A percentile compares a stretch with the other conserved stretches of the same genome.
phyloP scores from a whole-genome alignment of 176 grass and related monocot species.

The Tuctoria greenei region DNA sequence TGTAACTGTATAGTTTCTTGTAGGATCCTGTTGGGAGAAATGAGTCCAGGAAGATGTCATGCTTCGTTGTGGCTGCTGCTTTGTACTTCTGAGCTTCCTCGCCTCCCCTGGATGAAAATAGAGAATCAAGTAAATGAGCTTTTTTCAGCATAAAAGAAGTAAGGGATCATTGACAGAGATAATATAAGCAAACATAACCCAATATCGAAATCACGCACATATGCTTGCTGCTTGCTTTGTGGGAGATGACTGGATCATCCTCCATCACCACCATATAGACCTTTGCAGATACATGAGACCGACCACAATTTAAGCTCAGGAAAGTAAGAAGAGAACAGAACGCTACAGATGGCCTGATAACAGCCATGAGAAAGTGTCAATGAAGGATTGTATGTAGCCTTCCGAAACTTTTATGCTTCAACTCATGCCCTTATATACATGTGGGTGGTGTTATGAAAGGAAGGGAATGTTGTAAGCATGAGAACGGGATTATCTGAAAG shows the following conservation, averaged over 20 bases:
- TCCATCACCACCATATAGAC: constrained; percentile 90
- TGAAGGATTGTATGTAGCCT: constrained; percentile 22
- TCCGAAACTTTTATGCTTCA: constrained; percentile 20
- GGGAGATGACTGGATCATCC: constrained; percentile 70
- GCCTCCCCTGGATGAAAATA: constrained; percentile 53
- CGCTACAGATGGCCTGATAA: constrained; percentile 23
- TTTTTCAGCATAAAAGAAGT: background rate
- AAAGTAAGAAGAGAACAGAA: constrained; percentile 43
- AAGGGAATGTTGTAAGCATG: background rate
- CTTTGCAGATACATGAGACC: constrained; percentile 55
- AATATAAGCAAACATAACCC: constrained; percentile 5
- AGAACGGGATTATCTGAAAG: constrained; percentile 1
- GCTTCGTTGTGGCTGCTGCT: constrained; percentile 52
- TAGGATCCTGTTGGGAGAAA: constrained; percentile 70
- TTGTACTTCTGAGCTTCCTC: constrained; percentile 78
- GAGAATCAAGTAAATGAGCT: background rate
- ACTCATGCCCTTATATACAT: constrained; percentile 24
- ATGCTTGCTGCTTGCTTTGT: constrained; percentile 44
- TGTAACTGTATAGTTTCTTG: constrained; percentile 91
- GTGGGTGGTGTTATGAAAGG: background rate
- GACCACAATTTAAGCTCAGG: constrained; percentile 34
- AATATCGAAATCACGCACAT: constrained; percentile 44
- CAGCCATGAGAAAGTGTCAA: constrained; percentile 44
- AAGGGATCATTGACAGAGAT: background rate
- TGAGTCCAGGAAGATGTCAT: constrained; percentile 79